Conservation (phyloP, 164 flowering plant species). For the Vitis cinerea region DNA sequence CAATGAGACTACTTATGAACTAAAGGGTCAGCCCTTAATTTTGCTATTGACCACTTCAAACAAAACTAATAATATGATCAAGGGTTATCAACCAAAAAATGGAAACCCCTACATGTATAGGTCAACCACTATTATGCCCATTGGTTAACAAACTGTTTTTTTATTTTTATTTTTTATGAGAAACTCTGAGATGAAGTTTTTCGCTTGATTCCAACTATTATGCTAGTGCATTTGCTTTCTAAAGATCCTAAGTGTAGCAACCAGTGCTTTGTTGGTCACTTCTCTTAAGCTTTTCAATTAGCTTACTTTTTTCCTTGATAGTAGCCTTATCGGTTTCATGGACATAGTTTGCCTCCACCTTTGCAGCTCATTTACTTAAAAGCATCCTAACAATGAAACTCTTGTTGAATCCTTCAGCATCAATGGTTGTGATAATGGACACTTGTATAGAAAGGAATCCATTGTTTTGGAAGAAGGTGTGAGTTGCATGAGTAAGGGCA, state of each 20-base stretch:
- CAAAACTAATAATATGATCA: too few relatives aligned
- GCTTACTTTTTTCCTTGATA: conserved; percentile 52
- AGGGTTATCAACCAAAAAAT: too few relatives aligned
- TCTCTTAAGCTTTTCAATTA: conserved; percentile 71
- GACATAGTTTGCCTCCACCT: conserved; percentile 18
- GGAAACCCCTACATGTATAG: too few relatives aligned
- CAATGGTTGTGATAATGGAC: conserved; percentile 17
- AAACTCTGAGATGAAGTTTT: too few relatives aligned
- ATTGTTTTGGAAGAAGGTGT: conserved; percentile 67
- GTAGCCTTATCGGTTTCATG: conserved; percentile 44
- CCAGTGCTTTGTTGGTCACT: conserved; percentile 63
- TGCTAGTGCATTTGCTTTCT: conserved; percentile 61
- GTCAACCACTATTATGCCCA: too few relatives aligned
- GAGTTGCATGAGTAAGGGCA: conserved; percentile 57
- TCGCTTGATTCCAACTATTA: neutral
- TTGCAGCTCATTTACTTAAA: conserved; percentile 24
- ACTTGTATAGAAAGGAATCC: conserved; percentile 65
- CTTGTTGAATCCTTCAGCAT: too few relatives aligned
- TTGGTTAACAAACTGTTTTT: too few relatives aligned
- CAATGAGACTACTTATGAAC: too few relatives aligned
- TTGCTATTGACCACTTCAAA: too few relatives aligned
- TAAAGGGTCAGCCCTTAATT: too few relatives aligned
- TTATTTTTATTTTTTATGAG: too few relatives aligned
- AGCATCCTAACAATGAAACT: too few relatives aligned
- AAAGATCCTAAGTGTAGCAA: conserved; percentile 65